These are phyloP conservation scores for Moesziomyces globuligerus DNA, from an alignment of 1,284 basidiomycete genomes.

Conservation along the genomic window DNA sequence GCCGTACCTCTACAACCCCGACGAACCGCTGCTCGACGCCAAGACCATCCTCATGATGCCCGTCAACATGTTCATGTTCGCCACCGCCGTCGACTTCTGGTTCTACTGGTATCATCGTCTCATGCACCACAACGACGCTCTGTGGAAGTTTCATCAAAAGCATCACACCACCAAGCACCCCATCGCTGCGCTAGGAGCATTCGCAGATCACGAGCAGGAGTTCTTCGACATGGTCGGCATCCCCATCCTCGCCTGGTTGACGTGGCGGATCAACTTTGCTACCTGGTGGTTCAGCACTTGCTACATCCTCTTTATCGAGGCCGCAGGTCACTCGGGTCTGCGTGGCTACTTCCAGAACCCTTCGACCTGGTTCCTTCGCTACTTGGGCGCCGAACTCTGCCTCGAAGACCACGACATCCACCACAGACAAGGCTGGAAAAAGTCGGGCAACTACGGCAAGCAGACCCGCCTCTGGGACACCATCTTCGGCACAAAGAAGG, in stretches of 20 bases:
- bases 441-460: slow-evolving; percentile 61
- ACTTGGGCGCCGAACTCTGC: slow-evolving; percentile 52
- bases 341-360: slow-evolving; percentile 57
- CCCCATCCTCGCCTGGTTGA: slow-evolving; percentile 50
- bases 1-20: slow-evolving; percentile 32
- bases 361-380: slow-evolving; percentile 42
- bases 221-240: slow-evolving; percentile 55
- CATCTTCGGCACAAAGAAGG: slow-evolving; percentile 59
- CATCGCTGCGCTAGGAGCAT: slow-evolving; percentile 49
- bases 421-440: slow-evolving; percentile 61
- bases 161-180: slow-evolving; percentile 63
- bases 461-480: slow-evolving; percentile 63
- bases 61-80: slow-evolving; percentile 39
- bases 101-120: slow-evolving; percentile 62
- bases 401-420: slow-evolving; percentile 67
- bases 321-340: slow-evolving; percentile 55
- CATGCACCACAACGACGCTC: slow-evolving; percentile 50
- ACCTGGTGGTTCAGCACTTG: slow-evolving; percentile 38
- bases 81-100: slow-evolving; percentile 51
- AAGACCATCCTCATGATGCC: slow-evolving; percentile 29
- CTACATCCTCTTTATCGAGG: slow-evolving; percentile 41
- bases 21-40: slow-evolving; percentile 12
- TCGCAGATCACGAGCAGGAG: slow-evolving; percentile 59
- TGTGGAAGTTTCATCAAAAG: slow-evolving; percentile 51
- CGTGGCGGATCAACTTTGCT: slow-evolving; percentile 45